phyloP scores from a whole-genome alignment of 345 rosid species.

The thale cress (Arabidopsis thaliana) region DNA sequence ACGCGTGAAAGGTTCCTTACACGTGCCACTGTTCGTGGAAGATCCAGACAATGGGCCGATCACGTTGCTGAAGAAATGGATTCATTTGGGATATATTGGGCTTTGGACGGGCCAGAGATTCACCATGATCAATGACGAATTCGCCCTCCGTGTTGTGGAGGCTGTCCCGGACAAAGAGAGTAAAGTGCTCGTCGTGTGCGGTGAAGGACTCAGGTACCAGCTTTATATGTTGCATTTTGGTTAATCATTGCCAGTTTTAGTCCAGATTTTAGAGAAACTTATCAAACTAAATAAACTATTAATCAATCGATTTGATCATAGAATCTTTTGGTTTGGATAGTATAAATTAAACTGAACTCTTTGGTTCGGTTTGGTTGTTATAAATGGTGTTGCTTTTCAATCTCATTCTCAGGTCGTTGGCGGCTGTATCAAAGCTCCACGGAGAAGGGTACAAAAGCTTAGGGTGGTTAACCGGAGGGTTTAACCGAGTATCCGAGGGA shows the following conservation, averaged over 20 bases:
- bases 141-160: constrained; percentile 56
- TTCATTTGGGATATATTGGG: constrained; percentile 89
- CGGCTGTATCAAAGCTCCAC: constrained; percentile 65
- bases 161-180: constrained; percentile 65
- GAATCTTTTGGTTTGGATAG: neutral
- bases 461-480: constrained; percentile 90
- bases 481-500: constrained; percentile 61
- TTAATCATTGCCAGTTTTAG: constrained; percentile 1
- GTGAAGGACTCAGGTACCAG: constrained; percentile 84
- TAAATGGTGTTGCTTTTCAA: neutral
- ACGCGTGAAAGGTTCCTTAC: constrained; percentile 70
- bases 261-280: neutral
- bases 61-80: constrained; percentile 90
- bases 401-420: constrained; percentile 55
- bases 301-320: neutral
- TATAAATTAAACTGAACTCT: neutral
- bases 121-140: constrained; percentile 69
- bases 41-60: constrained; percentile 69
- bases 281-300: neutral
- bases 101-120: constrained; percentile 94
- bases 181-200: constrained; percentile 83
- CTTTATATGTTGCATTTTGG: neutral
- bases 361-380: neutral
- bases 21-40: constrained; percentile 78
- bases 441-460: constrained; percentile 67